phyloP scores from a whole-genome alignment of 2,329 filamentous ascomycete genomes.

The Fusarium brevicatenulatum region DNA sequence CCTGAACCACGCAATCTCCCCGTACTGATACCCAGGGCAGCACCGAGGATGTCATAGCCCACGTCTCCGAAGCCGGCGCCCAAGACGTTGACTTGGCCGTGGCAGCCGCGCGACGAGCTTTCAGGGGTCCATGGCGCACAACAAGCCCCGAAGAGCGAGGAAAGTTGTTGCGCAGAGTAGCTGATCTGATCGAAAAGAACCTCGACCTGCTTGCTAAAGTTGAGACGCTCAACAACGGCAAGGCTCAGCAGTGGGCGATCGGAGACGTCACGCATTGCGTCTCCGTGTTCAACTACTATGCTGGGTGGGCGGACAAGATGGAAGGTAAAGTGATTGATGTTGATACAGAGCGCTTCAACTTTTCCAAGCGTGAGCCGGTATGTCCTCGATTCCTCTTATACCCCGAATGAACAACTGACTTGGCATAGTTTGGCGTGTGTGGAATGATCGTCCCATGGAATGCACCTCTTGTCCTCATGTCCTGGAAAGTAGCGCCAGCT shows the following conservation, averaged over 20 bases:
- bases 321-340: background rate
- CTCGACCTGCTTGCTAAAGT: background rate
- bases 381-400: accelerated
- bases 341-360: background rate
- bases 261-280: background rate
- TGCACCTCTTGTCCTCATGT: background rate
- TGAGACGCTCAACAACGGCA: background rate
- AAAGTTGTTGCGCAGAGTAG: background rate
- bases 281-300: background rate
- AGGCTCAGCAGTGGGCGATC: background rate
- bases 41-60: background rate
- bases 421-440: background rate
- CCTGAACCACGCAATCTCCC: accelerated
- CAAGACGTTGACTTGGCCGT: background rate
- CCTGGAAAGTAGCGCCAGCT: background rate
- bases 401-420: background rate
- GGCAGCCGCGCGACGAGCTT: background rate
- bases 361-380: background rate
- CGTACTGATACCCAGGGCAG: accelerated
- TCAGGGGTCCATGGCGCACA: background rate
- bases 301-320: background rate
- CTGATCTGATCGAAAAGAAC: background rate
- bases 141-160: background rate
- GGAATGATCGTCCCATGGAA: background rate
- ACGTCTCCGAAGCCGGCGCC: accelerated